Evolutionary conservation across 2,329 filamentous ascomycete species (phyloP), one percentile per base, ranked within the genome.

Genomic region (Epichloe gansuensis): DNA sequence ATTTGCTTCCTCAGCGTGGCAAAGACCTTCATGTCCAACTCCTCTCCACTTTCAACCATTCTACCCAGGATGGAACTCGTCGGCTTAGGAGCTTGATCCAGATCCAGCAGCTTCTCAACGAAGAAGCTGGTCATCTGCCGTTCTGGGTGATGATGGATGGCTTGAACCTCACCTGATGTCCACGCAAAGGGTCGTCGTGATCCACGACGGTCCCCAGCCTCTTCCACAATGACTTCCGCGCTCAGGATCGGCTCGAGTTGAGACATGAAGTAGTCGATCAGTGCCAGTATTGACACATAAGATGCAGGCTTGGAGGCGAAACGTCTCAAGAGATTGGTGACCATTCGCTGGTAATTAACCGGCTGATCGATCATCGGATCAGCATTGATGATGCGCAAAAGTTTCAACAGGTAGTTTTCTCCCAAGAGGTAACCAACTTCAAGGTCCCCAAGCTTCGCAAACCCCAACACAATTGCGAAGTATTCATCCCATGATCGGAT

Each of bases 401-500:
- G 72, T 56, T 73, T 81, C 42, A 70, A 62, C 21, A 91, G 69
- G 59, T 82, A 86, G 25, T 79, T 76, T 35, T 75, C 71, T 11
- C 81, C 76, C 25, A 91, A 71, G 25, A 90, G 71, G 5, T 76
- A 62, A 2, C 72, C 70, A 21, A 77, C 72, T 63, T 88, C 83
- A 5, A 73, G 64, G 3, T 72, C 67, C 1, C 85, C 85, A 52
- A 88, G 67, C 46, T 71, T 73, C 13, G 81, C 80, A 62, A 91
- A 84, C n/a, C 71, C 71, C n/a, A 77, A 63, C 56, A 91, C 72
- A n/a, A 86, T 75, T 12, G 78, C 77, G 62, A 91, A 91, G 54
- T 85, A 84, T 60, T 91, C 86, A 43, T 83, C 79, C 88, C 88
- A 93, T 3, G 85, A 78, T 53, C 82, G 78, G 31, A 81, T 70